Evolutionary conservation across 116 monocot species (phyloP).

Genomic region (Zostera marina): DNA sequence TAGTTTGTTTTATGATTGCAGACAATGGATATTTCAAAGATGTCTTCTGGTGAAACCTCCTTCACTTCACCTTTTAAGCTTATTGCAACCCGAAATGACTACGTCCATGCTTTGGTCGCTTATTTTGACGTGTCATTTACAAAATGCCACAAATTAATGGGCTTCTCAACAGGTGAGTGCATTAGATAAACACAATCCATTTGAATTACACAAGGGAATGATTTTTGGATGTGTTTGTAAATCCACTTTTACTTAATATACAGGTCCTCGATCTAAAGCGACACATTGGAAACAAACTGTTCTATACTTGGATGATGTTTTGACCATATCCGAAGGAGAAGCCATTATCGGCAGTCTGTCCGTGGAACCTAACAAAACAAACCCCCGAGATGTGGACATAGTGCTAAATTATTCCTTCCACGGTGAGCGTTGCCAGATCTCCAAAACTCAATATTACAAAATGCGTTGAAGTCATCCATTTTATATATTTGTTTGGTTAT

Average conservation of each 20-base stretch:
- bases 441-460: conserved; percentile 67
- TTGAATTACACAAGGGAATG: too few species aligned
- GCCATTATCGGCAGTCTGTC: conserved; percentile 59
- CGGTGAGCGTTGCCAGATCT: conserved; percentile 51
- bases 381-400: conserved; percentile 76
- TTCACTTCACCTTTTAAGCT: conserved; percentile 91
- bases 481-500: neutral
- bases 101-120: conserved; percentile 93
- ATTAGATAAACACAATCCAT: too few species aligned
- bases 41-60: conserved; percentile 73
- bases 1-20: conserved; percentile 11
- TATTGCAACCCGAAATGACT: conserved; percentile 55
- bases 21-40: conserved; percentile 96
- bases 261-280: conserved; percentile 73
- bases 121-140: conserved; percentile 95
- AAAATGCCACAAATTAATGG: conserved; percentile 84
- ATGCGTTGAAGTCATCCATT: conserved; percentile 43
- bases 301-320: conserved; percentile 77
- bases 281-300: conserved; percentile 99
- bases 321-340: conserved; percentile 78
- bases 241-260: neutral
- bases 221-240: conserved; percentile 2
- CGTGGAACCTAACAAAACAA: conserved; percentile 77
- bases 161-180: conserved; percentile 73
- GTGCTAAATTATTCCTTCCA: conserved; percentile 55